Base-by-base conservation (phyloP, 1,284 basidiomycete species). In the Trichosporon sp. region DNA sequence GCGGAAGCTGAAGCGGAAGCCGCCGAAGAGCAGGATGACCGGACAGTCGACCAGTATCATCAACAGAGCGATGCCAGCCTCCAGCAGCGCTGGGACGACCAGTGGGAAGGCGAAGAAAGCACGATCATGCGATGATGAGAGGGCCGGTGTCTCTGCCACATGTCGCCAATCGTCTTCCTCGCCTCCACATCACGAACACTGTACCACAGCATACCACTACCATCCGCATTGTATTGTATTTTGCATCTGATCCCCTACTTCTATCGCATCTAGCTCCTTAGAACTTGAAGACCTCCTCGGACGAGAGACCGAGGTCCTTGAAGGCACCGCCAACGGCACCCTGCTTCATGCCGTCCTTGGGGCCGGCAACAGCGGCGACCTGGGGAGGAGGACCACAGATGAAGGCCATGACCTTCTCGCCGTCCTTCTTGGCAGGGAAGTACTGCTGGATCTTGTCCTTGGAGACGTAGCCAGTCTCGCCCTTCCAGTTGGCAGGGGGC, bases 371-470 rank as follows among this genome's bases (percentile, higher is more conserved):
- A 1, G 91, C 85, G 32, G 84, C 84, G 32, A 95, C 88, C 78
- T 95, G 92, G 8, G 85, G 86, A 37, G 93, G 92, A n/a, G 93
- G 92, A 85, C 90, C 93, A 75, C 95, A 97, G 33, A 97, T 83
- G 77, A 94, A 92, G 60, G 95, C 83, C 82, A 93, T 94, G 74
- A 92, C 84, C 82, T 93, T 95, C 66, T 90, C 86, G 5, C 85
- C 87, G 56, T 88, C 79, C 19, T n/a, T 44, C 44, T 69, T 66
- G 16, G 40, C 40, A 92, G 82, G 61, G 84, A 80, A 83, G 78
- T 92, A 83, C 73, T 90, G 82, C 81, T 87, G 85, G 72, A 97
- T 82, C 57, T 92, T 74, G 40, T 91, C 87, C 59, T 84, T 80
- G 62, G 84, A 86, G 60, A 98, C 82, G 81, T 86, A 93, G 2